A percentile compares a stretch with the other conserved stretches of the same genome.
These are phyloP conservation scores for Candida argentea DNA, from an alignment of 805 yeast species.

Conservation along the genomic window DNA sequence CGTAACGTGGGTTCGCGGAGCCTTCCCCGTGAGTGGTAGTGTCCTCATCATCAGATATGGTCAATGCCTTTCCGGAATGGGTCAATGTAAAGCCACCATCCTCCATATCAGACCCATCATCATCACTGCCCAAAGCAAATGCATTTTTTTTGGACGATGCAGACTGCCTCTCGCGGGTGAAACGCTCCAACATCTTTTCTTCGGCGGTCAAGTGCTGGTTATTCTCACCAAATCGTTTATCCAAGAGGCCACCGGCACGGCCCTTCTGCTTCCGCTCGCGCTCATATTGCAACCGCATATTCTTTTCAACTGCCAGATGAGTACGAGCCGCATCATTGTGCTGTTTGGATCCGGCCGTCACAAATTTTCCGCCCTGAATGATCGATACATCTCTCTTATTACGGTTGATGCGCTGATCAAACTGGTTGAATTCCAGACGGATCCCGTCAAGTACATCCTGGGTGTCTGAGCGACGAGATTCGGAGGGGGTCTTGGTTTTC, in stretches of 20 bases:
- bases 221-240: constrained; percentile 88
- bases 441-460: constrained; percentile 44
- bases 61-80: constrained; percentile 64
- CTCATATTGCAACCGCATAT: constrained; percentile 51
- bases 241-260: constrained; percentile 69
- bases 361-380: constrained; percentile 33
- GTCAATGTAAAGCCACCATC: constrained; percentile 48
- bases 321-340: constrained; percentile 23
- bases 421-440: constrained; percentile 81
- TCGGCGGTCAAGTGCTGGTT: constrained; percentile 63
- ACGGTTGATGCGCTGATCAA: constrained; percentile 66
- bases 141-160: constrained; percentile 43
- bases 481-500: constrained; percentile 43
- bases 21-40: constrained; percentile 24
- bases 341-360: constrained; percentile 30
- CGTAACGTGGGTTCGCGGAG: constrained; percentile 17
- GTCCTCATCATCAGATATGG: constrained; percentile 44
- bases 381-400: constrained; percentile 46
- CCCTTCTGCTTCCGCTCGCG: constrained; percentile 53
- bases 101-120: constrained; percentile 51
- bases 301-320: constrained; percentile 27
- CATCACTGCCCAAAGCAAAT: constrained; percentile 55
- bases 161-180: constrained; percentile 75
- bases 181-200: constrained; percentile 92
- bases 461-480: constrained; percentile 61